Evolutionary conservation across 1,139 yeast genomes (phyloP).

Genomic region (Pichia cactophila): DNA sequence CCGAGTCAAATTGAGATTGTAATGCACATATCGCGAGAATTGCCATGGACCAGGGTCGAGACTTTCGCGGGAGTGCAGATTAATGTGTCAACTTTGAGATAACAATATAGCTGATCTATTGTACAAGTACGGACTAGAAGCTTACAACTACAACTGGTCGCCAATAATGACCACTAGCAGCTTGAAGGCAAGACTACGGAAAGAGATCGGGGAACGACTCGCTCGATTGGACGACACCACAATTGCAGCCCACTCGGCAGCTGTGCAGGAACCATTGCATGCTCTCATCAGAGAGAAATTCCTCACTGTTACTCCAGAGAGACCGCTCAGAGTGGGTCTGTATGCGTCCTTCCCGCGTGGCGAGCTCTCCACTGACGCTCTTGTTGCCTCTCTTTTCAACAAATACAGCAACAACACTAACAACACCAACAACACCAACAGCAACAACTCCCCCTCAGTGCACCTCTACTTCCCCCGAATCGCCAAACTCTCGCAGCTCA

Average conservation of each 20-base stretch:
- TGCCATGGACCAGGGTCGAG: background rate
- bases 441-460: background rate
- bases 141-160: too few species aligned
- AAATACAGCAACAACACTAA: too few species aligned
- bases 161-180: background rate
- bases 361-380: constrained; percentile 49
- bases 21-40: too few species aligned
- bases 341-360: constrained; percentile 61
- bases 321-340: constrained; percentile 37
- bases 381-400: constrained; percentile 31
- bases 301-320: background rate
- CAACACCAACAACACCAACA: too few species aligned
- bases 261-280: background rate
- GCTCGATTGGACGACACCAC: background rate
- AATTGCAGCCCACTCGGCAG: background rate
- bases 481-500: constrained; percentile 25
- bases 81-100: too few species aligned
- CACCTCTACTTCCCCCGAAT: constrained; percentile 48
- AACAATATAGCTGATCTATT: too few species aligned
- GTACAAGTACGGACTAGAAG: too few species aligned
- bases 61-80: too few species aligned
- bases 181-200: background rate
- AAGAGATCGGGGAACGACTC: background rate
- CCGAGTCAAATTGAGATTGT: too few species aligned
- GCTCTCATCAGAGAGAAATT: background rate